Base-by-base conservation (phyloP, 2,329 filamentous ascomycete species). In the Fusarium sp. region DNA sequence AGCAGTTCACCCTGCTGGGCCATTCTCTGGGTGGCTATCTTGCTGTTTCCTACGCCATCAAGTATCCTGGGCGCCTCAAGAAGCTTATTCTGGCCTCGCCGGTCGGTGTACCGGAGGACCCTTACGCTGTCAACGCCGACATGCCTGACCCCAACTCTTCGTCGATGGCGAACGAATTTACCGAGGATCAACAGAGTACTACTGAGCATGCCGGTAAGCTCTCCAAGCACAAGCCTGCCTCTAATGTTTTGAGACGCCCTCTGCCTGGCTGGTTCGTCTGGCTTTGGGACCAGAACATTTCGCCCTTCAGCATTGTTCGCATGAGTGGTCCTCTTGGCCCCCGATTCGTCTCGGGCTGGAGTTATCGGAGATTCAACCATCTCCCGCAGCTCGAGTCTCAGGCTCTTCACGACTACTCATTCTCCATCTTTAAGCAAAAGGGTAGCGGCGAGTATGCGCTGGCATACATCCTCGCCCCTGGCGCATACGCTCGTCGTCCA, bases 271-370 rank as follows among this genome's bases (percentile, higher is more conserved):
- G 96, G 95, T 86, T 98, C 22, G 92, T 92, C 65, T 98, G 95
- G 85, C 90, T 99, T 6, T 99, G 97, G 97, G 97, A 99, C 76
- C 94, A 95, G 76, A 99, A 99, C 81, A 91, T 98, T 73, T 98
- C 95, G 0, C 97, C 97, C 8, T 99, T 99, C 83, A 96, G 92
- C 75, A 86, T 99, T 58, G 91, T 99, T 16, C 93, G 97, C 69
- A 92, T 95, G 87, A 89, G 94, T 2, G 97, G 97, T 1, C 97
- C 97, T 0, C 86, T 99, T 1, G 97, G 97, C 0, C 97, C 97
- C 5, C 92, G 95, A 27, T 91, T 99, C 39, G 95, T 98, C 1
- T 98, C 95, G 0, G 95, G 95, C 67, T 99, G 97, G 97, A 98
- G 95, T 10, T 95, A 93, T 18, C 92, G 97, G 22, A 92, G 97